Evolutionary conservation across 73 alveolate genomes (phyloP), one percentile per base, ranked within the genome.

Genomic region (Paraurostyla sp.): DNA sequence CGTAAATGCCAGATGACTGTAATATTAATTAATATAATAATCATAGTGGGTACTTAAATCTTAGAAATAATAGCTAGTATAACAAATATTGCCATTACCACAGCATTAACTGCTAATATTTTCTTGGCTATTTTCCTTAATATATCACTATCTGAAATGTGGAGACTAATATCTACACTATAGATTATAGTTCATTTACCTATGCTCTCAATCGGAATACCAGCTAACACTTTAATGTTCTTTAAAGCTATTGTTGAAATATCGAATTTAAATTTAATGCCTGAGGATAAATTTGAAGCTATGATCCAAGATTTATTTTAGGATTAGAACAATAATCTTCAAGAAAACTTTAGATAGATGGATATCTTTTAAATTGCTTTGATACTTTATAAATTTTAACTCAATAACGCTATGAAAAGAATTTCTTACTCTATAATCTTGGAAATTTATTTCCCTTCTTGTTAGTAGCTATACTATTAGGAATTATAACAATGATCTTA

Each of bases 171-270:
- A 9, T 22, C n/a, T 23, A 69, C 83, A 2, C 27, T 69, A 16
- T 23, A 69, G 48, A 69, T 69, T 43, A 38, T 69, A 20, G 83
- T 69, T 36, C 83, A 69, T 43, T 69, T 41, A 20, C 83, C 83
- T 3, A 9, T 69, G 11, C 48, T 69, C 2, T 20, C 30, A n/a
- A 38, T 69, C 6, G 62, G 62, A 16, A 16, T 69, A 3, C 83
- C 58, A 32, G n/a, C 83, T 35, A 69, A 69, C 48, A 36, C 27
- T 22, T 15, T 69, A 7, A 23, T 69, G 62, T n/a, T 25, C 13
- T 15, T 36, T 3, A 69, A 69, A 38, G 59, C 65, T 6, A 69
- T 69, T 9, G 27, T 41, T 18, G 83, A 69, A 13, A 36, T 69
- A 3, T 69, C 83, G 7, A 69, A 69, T 38, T 27, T 69, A 3